Percentiles rank a stretch among this genome's conserved stretches.
These are phyloP conservation scores for Cardamine occulta DNA, from an alignment of 345 rosid species.

Conservation along the genomic window DNA sequence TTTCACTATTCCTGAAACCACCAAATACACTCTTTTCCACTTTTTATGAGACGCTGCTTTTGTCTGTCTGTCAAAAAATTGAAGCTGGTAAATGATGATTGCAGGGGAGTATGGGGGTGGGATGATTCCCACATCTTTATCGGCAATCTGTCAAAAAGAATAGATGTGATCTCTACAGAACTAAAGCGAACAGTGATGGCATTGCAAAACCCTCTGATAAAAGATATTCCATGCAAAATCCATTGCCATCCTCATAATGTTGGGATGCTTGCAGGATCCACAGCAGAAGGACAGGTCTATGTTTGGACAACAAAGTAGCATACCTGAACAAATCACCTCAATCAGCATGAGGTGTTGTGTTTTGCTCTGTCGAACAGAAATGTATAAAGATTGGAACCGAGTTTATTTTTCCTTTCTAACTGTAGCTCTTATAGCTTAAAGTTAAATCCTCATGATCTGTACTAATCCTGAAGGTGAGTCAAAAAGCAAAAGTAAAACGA, in stretches of 20 bases:
- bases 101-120: constrained; percentile 93
- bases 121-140: constrained; percentile 71
- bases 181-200: constrained; percentile 46
- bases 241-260: constrained; percentile 65
- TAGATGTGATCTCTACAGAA: constrained; percentile 62
- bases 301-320: constrained; percentile 52
- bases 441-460: neutral
- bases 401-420: neutral
- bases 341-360: neutral
- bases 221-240: constrained; percentile 73
- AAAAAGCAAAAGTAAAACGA: neutral
- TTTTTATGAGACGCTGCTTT: neutral
- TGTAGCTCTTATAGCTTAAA: neutral
- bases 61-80: neutral
- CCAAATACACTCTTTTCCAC: neutral
- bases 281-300: constrained; percentile 71
- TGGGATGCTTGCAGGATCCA: constrained; percentile 75
- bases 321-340: neutral
- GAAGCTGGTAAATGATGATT: constrained; percentile 10
- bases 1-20: too few species aligned
- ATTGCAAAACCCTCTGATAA: constrained; percentile 49
- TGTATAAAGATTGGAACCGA: neutral
- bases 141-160: constrained; percentile 62
- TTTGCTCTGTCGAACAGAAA: neutral
- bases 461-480: neutral